Evolutionary conservation across 169 alveolate species (phyloP).

Genomic region (Perkinsus marinus): DNA sequence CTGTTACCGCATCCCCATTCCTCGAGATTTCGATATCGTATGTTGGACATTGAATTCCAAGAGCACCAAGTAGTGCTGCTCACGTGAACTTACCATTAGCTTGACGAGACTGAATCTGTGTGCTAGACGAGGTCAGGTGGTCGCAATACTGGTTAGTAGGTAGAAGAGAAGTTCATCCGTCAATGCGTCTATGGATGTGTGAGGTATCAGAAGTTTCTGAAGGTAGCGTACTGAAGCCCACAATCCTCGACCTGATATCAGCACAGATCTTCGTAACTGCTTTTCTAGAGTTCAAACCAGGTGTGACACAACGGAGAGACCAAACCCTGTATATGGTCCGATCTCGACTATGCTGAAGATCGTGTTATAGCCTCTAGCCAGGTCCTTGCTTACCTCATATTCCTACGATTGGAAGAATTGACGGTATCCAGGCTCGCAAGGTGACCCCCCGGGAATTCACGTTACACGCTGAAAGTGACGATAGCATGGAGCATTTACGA

Average conservation of each 20-base stretch:
- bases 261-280: not conserved
- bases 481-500: too few species aligned
- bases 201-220: not conserved
- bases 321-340: not conserved
- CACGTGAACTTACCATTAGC: too few species aligned
- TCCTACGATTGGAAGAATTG: not conserved
- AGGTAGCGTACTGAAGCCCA: not conserved
- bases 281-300: not conserved
- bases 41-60: too few species aligned
- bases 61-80: too few species aligned
- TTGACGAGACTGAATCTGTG: too few species aligned
- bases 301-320: not conserved
- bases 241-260: too few species aligned
- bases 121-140: too few species aligned
- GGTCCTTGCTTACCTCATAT: not conserved
- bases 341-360: not conserved
- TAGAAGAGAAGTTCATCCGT: not conserved
- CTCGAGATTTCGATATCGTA: too few species aligned
- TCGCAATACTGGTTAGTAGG: not conserved
- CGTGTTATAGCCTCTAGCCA: not conserved
- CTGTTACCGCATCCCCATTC: not conserved
- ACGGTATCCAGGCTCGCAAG: not conserved
- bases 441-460: not conserved
- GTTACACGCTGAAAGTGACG: not conserved
- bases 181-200: not conserved